Evolutionary conservation across 2,329 filamentous ascomycete species (phyloP).

Genomic region (Colletotrichum aenigma): DNA sequence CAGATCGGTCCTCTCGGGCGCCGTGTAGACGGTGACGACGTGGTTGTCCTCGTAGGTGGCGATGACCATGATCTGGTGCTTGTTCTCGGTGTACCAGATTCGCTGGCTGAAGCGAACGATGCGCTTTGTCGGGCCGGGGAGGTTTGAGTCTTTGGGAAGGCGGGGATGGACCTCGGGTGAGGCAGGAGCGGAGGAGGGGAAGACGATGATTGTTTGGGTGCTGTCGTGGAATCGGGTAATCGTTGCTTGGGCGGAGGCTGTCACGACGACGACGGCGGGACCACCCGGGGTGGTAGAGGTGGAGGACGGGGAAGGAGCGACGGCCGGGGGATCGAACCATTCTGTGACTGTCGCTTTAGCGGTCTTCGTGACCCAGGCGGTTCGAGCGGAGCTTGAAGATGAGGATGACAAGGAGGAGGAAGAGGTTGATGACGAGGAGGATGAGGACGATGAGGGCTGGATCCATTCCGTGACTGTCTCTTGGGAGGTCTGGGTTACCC

Average conservation of each 20-base stretch:
- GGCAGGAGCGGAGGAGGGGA: background rate
- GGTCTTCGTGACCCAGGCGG: background rate
- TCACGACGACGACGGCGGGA: background rate
- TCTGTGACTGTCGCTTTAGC: background rate
- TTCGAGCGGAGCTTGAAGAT: background rate
- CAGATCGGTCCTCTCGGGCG: background rate
- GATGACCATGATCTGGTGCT: background rate
- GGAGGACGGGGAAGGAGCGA: background rate
- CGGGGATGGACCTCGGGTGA: background rate
- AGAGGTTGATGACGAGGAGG: background rate
- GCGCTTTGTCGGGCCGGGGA: background rate
- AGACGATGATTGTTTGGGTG: background rate
- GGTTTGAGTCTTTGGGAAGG: background rate
- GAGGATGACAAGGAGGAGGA: background rate
- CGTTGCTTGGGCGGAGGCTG: background rate
- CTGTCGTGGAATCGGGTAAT: background rate
- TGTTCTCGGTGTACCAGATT: background rate
- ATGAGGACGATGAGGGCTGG: fast-evolving
- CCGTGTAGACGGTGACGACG: background rate
- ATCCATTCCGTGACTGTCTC: background rate
- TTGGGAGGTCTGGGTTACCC: background rate
- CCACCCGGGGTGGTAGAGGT: background rate
- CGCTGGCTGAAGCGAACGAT: background rate
- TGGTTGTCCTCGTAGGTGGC: background rate
- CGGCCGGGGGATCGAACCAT: background rate